Evolutionary conservation across 2,329 filamentous ascomycete species (phyloP).

Genomic region (Trichoderma sp.): DNA sequence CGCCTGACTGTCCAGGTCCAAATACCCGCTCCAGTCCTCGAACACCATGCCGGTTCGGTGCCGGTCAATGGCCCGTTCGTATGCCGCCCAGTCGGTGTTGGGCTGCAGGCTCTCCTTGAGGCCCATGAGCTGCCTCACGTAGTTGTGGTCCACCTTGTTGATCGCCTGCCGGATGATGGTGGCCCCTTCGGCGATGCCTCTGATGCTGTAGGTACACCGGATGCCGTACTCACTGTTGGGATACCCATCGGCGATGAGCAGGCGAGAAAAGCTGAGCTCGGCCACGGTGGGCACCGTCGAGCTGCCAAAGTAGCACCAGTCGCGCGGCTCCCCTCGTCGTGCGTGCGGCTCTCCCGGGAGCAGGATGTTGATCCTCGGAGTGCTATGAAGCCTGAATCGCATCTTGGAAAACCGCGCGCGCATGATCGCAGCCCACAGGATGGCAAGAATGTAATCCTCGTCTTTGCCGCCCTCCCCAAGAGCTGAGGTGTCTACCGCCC

Average conservation of each 20-base stretch:
- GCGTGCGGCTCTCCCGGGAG: background rate
- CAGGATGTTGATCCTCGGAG: background rate
- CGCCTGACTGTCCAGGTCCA: background rate
- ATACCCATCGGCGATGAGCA: background rate
- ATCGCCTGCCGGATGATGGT: background rate
- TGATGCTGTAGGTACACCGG: background rate
- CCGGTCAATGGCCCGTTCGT: slow-evolving; percentile 18
- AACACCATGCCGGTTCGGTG: slow-evolving; percentile 21
- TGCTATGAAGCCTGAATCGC: background rate
- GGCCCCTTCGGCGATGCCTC: background rate
- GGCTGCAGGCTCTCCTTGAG: rapidly evolving
- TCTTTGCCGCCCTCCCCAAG: background rate
- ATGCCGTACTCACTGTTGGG: background rate
- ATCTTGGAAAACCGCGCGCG: background rate
- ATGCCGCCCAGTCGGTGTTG: background rate
- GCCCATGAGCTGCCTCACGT: background rate
- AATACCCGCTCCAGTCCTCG: slow-evolving; percentile 25
- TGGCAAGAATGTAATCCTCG: background rate
- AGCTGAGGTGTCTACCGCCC: too few relatives aligned
- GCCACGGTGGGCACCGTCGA: background rate
- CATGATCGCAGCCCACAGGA: background rate
- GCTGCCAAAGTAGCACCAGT: background rate
- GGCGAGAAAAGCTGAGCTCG: background rate
- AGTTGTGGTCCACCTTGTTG: background rate
- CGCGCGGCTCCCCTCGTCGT: background rate